Conservation (phyloP, 176 grass and related monocot genomes). For the Oryza officinalis region DNA sequence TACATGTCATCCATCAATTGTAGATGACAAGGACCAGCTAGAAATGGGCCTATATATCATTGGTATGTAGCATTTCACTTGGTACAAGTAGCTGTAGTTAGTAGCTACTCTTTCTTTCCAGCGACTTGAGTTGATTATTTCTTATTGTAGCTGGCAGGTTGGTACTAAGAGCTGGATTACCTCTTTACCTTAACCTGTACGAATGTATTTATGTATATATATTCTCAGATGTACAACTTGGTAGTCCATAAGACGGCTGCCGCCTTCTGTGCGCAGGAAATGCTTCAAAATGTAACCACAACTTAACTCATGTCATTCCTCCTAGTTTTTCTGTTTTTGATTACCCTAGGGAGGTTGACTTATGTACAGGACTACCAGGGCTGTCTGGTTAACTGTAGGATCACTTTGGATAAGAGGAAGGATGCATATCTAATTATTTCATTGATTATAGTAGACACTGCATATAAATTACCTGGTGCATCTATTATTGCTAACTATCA, state of each 20-base stretch:
- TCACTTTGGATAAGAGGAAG: background rate
- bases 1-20: slow-evolving; percentile 5
- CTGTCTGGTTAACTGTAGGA: background rate
- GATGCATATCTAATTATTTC: background rate
- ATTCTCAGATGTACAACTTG: background rate
- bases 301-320: background rate
- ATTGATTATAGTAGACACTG: background rate
- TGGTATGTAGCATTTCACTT: slow-evolving; percentile 16
- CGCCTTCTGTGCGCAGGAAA: background rate
- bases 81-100: background rate
- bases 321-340: background rate
- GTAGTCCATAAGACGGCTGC: background rate
- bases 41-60: background rate
- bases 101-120: slow-evolving; percentile 2
- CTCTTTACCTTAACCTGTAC: background rate
- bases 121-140: background rate
- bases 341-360: background rate
- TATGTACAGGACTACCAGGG: background rate
- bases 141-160: slow-evolving; percentile 8
- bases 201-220: background rate
- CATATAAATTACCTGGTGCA: background rate
- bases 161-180: background rate
- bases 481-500: background rate
- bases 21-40: background rate
- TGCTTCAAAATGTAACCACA: background rate